Base-by-base conservation (phyloP, 257 asterid species). In the Penstemon davidsonii region DNA sequence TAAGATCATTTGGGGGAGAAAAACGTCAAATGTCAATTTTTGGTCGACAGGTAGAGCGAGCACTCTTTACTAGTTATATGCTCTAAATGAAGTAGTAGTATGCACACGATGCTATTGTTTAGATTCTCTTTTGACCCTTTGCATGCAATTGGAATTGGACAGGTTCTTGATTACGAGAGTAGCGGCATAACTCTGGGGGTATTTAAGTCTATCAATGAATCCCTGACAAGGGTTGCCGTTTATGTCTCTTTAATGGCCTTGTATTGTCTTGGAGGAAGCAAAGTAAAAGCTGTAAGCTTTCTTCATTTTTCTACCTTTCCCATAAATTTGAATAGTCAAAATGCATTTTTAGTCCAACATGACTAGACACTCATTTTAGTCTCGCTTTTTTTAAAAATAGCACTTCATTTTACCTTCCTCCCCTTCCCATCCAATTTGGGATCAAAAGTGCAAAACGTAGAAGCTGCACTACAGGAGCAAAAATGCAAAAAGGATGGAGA, bases 181-280 rank as follows among this genome's bases (percentile, higher is more conserved):
- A 88, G 96, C 77, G 96, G 99, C 76, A 80, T 87, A 69, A 90
- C 91, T 62, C 90, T 93, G 6, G 99, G 97, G 39, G 59, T 77
- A 55, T 90, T 91, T 70, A 93, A 88, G 77, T 93, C 99, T 79
- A 69, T 93, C 72, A 90, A 93, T 36, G 99, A 93, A 72, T 93
- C 99, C 64, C 70, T 93, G 81, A 93, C 99, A 7, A 79, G 97
- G 82, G 80, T 93, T 77, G 99, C 99, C 52, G 94, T 93, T 62
- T 93, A 93, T 68, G 76, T 90, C 67, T 91, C 99, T 78, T 79
- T 93, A 79, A 81, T 88, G 89, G 87, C 96, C 65, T 81, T 93
- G 69, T 90, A 93, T 80, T 84, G 84, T 71, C 99, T 93, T 73
- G 99, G 99, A 69, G 99, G 99, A 81, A 86, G 90, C 92, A 90